These are phyloP conservation scores for Corymbia maculata DNA, from an alignment of 345 rosid species.

Conservation along the genomic window DNA sequence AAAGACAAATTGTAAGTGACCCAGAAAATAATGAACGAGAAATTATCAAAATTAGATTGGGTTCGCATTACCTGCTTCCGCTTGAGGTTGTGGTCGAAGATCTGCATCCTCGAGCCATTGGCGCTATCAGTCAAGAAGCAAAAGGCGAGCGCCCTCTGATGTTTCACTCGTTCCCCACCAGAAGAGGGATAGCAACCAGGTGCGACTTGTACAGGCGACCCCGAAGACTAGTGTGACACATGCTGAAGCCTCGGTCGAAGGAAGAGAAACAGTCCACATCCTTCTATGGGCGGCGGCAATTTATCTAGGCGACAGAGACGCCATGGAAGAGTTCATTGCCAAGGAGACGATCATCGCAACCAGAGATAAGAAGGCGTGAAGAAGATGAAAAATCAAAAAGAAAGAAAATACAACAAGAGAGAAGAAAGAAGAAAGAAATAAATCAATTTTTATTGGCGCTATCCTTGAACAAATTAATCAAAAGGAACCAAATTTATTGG, in stretches of 20 bases:
- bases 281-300: conserved; percentile 58
- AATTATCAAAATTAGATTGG: neutral
- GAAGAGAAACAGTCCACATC: conserved; percentile 70
- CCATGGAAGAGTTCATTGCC: conserved; percentile 80
- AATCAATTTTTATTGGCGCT: no score
- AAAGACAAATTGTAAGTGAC: neutral
- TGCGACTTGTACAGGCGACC: neutral
- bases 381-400: no score
- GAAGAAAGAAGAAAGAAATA: neutral
- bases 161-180: no score
- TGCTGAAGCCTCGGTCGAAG: conserved; percentile 43
- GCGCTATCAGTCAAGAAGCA: neutral
- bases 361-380: neutral
- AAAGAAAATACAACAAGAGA: no score
- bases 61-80: conserved; percentile 44
- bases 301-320: conserved; percentile 76
- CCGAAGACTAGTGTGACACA: no score
- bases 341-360: conserved; percentile 70
- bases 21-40: neutral
- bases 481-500: no score
- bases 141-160: no score
- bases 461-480: no score
- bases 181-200: neutral
- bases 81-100: conserved; percentile 80
- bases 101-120: conserved; percentile 30